phyloP scores from a whole-genome alignment of 2,329 filamentous ascomycete species.

The Boeremia lycopersici region DNA sequence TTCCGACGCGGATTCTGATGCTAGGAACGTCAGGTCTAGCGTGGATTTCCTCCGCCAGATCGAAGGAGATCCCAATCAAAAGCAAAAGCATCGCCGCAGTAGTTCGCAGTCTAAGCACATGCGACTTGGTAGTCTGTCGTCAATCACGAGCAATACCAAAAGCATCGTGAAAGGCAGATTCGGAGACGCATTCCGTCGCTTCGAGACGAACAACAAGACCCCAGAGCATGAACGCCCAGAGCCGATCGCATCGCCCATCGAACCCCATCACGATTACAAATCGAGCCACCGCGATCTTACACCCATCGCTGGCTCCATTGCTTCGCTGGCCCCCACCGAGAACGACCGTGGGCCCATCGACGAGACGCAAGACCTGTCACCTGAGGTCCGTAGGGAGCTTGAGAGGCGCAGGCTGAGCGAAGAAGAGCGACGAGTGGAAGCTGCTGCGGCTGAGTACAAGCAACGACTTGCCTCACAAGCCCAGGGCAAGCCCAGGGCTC shows the following conservation, averaged over 20 bases:
- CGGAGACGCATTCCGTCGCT: constrained; percentile 90
- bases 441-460: constrained; percentile 86
- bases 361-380: constrained; percentile 74
- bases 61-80: constrained; percentile 66
- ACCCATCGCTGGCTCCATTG: constrained; percentile 76
- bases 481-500: constrained; percentile 51
- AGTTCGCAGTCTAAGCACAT: constrained; percentile 64
- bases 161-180: constrained; percentile 86
- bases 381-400: constrained; percentile 87
- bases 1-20: constrained; percentile 57
- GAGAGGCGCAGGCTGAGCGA: constrained; percentile 81
- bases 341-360: constrained; percentile 69
- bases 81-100: constrained; percentile 58
- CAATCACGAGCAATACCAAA: constrained; percentile 74
- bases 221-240: constrained; percentile 36
- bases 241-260: constrained; percentile 35
- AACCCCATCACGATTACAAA: constrained; percentile 28
- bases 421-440: constrained; percentile 88
- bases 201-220: constrained; percentile 65
- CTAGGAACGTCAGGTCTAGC: constrained; percentile 74
- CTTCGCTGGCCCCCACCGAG: constrained; percentile 67
- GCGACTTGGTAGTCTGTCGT: constrained; percentile 76
- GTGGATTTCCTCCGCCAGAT: constrained; percentile 81
- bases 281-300: constrained; percentile 50
- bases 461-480: constrained; percentile 71